Base-by-base conservation (phyloP, 768 basidiomycete genomes). In the Clavulina sp. region DNA sequence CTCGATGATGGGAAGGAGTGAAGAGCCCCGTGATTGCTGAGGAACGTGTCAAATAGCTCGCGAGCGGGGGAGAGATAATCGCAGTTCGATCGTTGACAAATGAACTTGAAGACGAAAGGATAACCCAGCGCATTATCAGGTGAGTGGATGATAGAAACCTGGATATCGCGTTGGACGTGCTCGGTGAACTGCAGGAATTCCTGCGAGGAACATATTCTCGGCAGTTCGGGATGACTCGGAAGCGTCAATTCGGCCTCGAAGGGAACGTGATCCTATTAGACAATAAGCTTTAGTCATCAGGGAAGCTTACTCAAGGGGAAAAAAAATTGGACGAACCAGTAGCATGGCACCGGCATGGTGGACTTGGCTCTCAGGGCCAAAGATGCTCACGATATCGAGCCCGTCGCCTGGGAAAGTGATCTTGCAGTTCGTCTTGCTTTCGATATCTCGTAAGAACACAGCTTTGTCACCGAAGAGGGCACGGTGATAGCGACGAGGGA, bases 321-420 rank as follows among this genome's bases (percentile, higher is more conserved):
- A 16, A 26, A 46, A 13, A 46, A 60, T 16, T 46, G 24, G 7
- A 46, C 43, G 16, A 18, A 89, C 87, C 66, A 97, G 69, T 52
- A 97, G 70, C 91, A 95, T 95, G 4, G 92, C 83, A 26, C 85
- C 87, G 23, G 93, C 89, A 59, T 96, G 95, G 63, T 92, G 88
- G 9, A 95, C 87, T 63, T 97, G 93, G 56, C 80, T 86, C 65
- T 97, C 92, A 9, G 93, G 93, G 2, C 93, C 93, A 63, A 88
- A 96, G 58, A 97, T 87, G n/a, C 78, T 82, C 40, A 97, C 86
- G 18, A 91, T 74, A 62, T 99, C 48, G 16, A 49, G 48, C 7
- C 48, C 48, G 32, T 49, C 48, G 9, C 48, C 48, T 13, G 48
- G 63, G 56, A 64, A 65, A 5, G 66, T 59, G 26, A 99, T 84